Percentiles rank a stretch among this genome's conserved stretches.
Conservation (phyloP, 495 filamentous ascomycete species). For the Penicillium fimorum region DNA sequence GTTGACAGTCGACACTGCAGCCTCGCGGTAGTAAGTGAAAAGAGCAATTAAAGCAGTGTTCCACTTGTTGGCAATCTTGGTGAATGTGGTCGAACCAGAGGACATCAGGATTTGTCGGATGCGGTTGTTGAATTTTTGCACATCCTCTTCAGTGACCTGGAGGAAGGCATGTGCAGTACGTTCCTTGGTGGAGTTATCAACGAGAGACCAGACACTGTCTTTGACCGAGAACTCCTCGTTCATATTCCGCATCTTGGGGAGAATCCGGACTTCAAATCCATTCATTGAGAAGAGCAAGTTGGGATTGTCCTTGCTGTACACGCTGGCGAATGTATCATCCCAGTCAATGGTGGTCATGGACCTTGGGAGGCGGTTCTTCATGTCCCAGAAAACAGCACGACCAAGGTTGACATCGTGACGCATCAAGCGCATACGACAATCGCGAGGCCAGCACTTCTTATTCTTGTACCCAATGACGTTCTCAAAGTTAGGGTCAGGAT, state of each 20-base stretch:
- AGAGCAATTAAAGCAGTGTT: slow-evolving; percentile 98
- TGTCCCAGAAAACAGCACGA: slow-evolving; percentile 97
- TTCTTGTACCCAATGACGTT: slow-evolving; percentile 99
- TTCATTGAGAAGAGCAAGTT: slow-evolving; percentile 98
- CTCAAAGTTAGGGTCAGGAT: slow-evolving; percentile 98
- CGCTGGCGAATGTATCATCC: slow-evolving; percentile 99
- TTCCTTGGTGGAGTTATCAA: slow-evolving; percentile 94
- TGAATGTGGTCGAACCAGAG: slow-evolving; percentile 97
- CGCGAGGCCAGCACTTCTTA: slow-evolving; percentile 99
- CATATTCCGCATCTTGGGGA: slow-evolving; percentile 92
- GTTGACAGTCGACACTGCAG: slow-evolving; percentile 94
- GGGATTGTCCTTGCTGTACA: slow-evolving; percentile 97
- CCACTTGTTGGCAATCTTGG: slow-evolving; percentile 99
- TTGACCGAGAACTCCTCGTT: slow-evolving; percentile 97
- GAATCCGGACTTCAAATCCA: slow-evolving; percentile 95
- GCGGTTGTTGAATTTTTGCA: slow-evolving; percentile 98
- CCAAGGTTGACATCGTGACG: slow-evolving; percentile 98
- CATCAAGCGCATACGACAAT: slow-evolving; percentile 98
- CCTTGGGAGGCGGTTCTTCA: slow-evolving; percentile 94
- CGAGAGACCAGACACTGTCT: slow-evolving; percentile 96
- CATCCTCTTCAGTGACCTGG: slow-evolving; percentile 97
- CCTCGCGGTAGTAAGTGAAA: slow-evolving; percentile 99
- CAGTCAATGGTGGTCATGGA: slow-evolving; percentile 97
- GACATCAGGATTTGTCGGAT: slow-evolving; percentile 99
- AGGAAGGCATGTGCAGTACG: slow-evolving; percentile 97